Percentiles rank a stretch among this genome's conserved stretches.
phyloP scores from a whole-genome alignment of 2,329 filamentous ascomycete genomes.

The Alternaria gaisen region DNA sequence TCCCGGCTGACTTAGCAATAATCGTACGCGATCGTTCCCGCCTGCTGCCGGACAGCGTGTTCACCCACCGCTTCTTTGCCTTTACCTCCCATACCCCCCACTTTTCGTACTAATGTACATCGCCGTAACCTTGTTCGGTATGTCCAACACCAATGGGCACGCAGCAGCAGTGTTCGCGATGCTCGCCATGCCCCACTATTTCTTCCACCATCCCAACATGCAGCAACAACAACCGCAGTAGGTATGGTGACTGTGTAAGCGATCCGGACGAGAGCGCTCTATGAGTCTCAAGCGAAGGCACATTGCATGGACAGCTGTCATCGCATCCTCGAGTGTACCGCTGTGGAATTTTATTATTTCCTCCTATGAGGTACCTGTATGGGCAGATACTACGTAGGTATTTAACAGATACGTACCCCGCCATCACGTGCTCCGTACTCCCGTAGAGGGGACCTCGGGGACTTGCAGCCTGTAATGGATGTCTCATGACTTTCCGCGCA shows the following conservation, averaged over 20 bases:
- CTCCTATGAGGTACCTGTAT: background rate
- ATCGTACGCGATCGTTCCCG: constrained; percentile 31
- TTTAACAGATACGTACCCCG: constrained; percentile 2
- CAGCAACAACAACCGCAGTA: constrained; percentile 30
- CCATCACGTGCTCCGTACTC: constrained; percentile 7
- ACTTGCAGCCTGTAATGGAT: background rate
- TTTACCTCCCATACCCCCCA: constrained; percentile 26
- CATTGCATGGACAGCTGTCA: constrained; percentile 22
- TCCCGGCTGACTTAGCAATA: constrained; percentile 32
- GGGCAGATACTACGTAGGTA: background rate
- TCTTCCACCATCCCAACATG: constrained; percentile 29
- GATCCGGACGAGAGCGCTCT: constrained; percentile 19
- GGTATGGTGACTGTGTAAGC: constrained; percentile 26
- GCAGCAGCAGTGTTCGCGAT: constrained; percentile 15
- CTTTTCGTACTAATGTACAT: constrained; percentile 33
- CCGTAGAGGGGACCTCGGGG: background rate
- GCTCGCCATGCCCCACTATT: constrained; percentile 34
- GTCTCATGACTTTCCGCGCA: background rate
- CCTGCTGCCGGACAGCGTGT: constrained; percentile 37
- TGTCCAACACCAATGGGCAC: constrained; percentile 34
- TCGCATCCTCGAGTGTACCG: constrained; percentile 7
- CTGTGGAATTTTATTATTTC: constrained; percentile 1
- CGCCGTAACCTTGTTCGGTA: constrained; percentile 17
- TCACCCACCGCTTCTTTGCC: constrained; percentile 44
- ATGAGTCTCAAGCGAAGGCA: constrained; percentile 1